These are phyloP conservation scores for Selaginella tamariscina DNA, from an alignment of 75 land plant genomes.

Conservation along the genomic window DNA sequence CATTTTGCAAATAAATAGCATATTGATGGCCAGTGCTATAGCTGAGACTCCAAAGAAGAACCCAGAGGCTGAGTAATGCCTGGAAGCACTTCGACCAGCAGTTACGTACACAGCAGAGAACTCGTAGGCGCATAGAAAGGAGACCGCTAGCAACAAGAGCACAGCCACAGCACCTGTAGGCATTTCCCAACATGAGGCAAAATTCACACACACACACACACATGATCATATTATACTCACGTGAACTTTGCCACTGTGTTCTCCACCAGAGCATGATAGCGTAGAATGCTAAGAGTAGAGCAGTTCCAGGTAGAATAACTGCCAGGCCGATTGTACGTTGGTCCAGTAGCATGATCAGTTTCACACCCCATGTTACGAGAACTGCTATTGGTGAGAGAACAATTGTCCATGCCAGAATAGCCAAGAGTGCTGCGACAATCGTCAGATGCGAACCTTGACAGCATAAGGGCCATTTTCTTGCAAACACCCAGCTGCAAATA, in stretches of 20 bases:
- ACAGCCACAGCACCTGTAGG: constrained; percentile 83
- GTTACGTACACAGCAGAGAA: constrained; percentile 90
- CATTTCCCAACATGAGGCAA: constrained; percentile 4
- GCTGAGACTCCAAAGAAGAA: constrained; percentile 99
- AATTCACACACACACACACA: neutral
- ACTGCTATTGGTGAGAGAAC: constrained; percentile 85
- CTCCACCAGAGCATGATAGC: constrained; percentile 99
- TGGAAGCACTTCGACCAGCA: constrained; percentile 61
- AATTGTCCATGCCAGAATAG: constrained; percentile 54
- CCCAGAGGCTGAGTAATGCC: constrained; percentile 82
- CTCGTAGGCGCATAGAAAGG: constrained; percentile 86
- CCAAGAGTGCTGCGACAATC: constrained; percentile 41
- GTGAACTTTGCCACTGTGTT: constrained; percentile 99
- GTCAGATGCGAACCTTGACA: constrained; percentile 64
- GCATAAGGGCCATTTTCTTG: constrained; percentile 82
- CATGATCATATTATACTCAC: constrained; percentile 36
- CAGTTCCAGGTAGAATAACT: constrained; percentile 84
- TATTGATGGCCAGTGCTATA: constrained; percentile 85
- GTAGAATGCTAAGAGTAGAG: constrained; percentile 78
- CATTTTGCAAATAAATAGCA: constrained; percentile 98
- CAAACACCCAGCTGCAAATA: constrained; percentile 87
- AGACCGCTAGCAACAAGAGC: constrained; percentile 71
- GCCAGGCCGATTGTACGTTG: constrained; percentile 82
- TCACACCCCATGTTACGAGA: constrained; percentile 65
- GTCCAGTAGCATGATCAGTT: constrained; percentile 55